These are phyloP conservation scores for Neurospora sublineolata DNA, from an alignment of 495 filamentous ascomycete genomes.

Conservation along the genomic window DNA sequence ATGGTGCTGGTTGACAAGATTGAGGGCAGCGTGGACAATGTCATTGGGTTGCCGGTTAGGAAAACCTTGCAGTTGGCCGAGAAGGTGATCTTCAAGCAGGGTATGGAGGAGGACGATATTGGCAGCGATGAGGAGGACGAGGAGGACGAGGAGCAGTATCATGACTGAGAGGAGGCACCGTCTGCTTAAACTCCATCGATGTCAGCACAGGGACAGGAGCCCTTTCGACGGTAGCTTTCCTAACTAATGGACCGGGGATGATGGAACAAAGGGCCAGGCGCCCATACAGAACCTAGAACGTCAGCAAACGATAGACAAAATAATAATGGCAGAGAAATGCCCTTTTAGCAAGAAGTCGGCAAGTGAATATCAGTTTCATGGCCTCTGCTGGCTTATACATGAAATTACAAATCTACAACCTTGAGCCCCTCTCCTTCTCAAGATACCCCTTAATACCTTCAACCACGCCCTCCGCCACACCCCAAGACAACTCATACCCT, in stretches of 20 bases:
- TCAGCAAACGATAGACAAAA: not conserved
- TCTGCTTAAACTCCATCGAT: not conserved
- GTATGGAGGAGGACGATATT: constrained; percentile 14
- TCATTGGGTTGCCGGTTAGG: constrained; percentile 84
- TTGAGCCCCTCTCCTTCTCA: constrained; percentile 1
- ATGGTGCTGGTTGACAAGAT: constrained; percentile 73
- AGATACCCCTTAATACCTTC: constrained; percentile 19
- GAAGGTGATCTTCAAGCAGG: constrained; percentile 54
- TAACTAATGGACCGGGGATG: not conserved
- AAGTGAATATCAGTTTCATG: not conserved
- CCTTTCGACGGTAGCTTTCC: not conserved
- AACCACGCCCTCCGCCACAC: constrained; percentile 31
- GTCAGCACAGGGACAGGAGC: not conserved
- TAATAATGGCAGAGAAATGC: not conserved
- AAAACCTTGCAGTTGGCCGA: constrained; percentile 74
- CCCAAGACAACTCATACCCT: constrained; percentile 44
- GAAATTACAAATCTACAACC: constrained; percentile 1
- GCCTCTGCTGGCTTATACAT: not conserved
- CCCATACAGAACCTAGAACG: not conserved
- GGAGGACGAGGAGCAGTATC: not conserved
- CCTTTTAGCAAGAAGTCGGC: not conserved
- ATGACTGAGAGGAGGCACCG: not conserved
- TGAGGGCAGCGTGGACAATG: constrained; percentile 86
- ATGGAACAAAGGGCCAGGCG: not conserved
- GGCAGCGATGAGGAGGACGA: constrained; percentile 21